Evolutionary conservation across 2,329 filamentous ascomycete species (phyloP), one percentile per base, ranked within the genome.

Genomic region (Fusarium camptoceras): DNA sequence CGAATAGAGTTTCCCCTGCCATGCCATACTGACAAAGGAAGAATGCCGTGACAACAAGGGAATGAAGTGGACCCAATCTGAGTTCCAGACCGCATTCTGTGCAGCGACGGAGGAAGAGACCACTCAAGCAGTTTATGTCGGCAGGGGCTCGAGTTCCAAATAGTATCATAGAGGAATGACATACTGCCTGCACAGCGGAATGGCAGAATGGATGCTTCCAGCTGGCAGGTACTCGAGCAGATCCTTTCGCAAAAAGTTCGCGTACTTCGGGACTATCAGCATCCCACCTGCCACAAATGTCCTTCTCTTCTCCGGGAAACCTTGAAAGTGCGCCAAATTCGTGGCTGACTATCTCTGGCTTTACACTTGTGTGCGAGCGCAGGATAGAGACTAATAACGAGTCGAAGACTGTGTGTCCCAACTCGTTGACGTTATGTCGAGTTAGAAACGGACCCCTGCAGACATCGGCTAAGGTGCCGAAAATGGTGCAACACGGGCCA

Each of bases 161-260:
- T 6, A 65, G 25, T 0, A 2, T 0, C 1, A 59, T 18, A 2
- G 59, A 34, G 27, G 27, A 22, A 3, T 70, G 67, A 11, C 60
- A 68, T 24, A 68, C 49, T 1, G 59, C 53, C 16, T 68, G 67
- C 2, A 56, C 56, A 0, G 64, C 41, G 2, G 67, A 59, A 25
- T 70, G 67, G 2, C 67, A 70, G 9, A 68, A 70, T 0, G 55
- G 24, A 15, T 70, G 67, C 5, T 68, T 70, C 64, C 67, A 70
- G 34, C 15, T 28, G 1, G 18, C n/a, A 8, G 64, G 67, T 3
- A 68, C 56, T 1, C 67, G 20, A 11, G 53, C 37, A 34, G 46
- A 55, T 12, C 67, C 67, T 3, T 59, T 18, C 0, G 34, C 27
- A 18, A 68, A 65, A 2, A 68, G 49, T 5, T 50, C 22, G 0